These are phyloP conservation scores for Macadamia integrifolia DNA, from an alignment of 164 flowering plant species.

Conservation along the genomic window DNA sequence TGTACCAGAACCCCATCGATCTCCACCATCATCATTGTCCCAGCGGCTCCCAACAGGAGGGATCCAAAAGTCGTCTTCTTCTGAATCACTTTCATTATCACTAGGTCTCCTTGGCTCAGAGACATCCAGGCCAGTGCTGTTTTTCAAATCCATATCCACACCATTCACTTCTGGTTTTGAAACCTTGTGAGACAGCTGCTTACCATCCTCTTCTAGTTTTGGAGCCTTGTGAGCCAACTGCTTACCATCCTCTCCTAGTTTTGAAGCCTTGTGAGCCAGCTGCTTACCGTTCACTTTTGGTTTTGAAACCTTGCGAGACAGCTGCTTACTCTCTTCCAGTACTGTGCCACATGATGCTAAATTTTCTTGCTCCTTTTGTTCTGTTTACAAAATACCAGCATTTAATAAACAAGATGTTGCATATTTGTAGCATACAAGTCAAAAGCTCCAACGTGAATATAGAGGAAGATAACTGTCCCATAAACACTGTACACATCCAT, in stretches of 20 bases:
- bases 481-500: no score
- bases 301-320: slow-evolving; percentile 7
- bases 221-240: no score
- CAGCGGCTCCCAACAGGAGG: slow-evolving; percentile 83
- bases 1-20: slow-evolving; percentile 73
- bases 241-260: no score
- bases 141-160: slow-evolving; percentile 24
- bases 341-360: slow-evolving; percentile 14
- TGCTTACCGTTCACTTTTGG: no score
- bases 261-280: no score
- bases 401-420: no score
- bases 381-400: slow-evolving; percentile 26
- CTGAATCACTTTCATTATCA: slow-evolving; percentile 37
- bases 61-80: slow-evolving; percentile 73
- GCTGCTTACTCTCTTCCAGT: slow-evolving; percentile 22
- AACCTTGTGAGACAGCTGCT: slow-evolving; percentile 15
- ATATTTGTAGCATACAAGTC: no score
- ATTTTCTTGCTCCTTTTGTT: slow-evolving; percentile 50
- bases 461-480: no score
- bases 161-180: slow-evolving; percentile 20
- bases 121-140: slow-evolving; percentile 26
- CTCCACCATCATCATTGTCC: slow-evolving; percentile 83
- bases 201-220: slow-evolving; percentile 16
- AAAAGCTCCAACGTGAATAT: no score
- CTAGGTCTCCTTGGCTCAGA: slow-evolving; percentile 30